These are phyloP conservation scores for Arthrobotrys musiformis DNA, from an alignment of 2,329 filamentous ascomycete species.

Conservation along the genomic window DNA sequence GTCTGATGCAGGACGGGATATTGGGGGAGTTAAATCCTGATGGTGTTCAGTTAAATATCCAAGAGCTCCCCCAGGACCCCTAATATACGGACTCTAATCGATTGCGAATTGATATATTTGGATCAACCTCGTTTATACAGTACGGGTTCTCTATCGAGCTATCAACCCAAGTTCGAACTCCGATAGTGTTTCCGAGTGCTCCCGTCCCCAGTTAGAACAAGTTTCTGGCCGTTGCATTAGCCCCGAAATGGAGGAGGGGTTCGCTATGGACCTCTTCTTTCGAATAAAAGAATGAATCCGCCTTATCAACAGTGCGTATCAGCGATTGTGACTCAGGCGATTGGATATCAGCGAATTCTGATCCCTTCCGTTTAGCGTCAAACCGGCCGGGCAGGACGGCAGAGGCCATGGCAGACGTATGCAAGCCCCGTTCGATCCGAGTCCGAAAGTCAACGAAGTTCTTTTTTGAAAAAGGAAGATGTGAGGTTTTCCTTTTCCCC, in stretches of 20 bases:
- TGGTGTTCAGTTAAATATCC: slow-evolving; percentile 30
- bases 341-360: slow-evolving; percentile 19
- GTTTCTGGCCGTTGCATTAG: slow-evolving; percentile 9
- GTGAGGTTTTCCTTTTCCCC: too few species aligned
- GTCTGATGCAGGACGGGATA: slow-evolving; percentile 50
- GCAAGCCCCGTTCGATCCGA: slow-evolving; percentile 12
- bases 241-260: neutral
- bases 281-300: slow-evolving; percentile 5
- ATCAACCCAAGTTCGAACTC: slow-evolving; percentile 11
- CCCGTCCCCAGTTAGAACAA: slow-evolving; percentile 23
- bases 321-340: slow-evolving; percentile 21
- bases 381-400: slow-evolving; percentile 6
- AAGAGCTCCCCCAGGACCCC: slow-evolving; percentile 11
- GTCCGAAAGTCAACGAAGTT: neutral
- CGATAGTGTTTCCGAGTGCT: slow-evolving; percentile 54
- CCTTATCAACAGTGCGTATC: slow-evolving; percentile 33
- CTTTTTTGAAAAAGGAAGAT: too few species aligned
- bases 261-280: slow-evolving; percentile 27
- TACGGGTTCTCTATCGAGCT: slow-evolving; percentile 17
- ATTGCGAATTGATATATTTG: slow-evolving; percentile 11
- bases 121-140: slow-evolving; percentile 2
- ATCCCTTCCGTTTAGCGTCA: slow-evolving; percentile 4
- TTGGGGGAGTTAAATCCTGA: neutral
- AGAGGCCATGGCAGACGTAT: slow-evolving; percentile 18
- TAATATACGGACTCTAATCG: too few species aligned